Base-by-base conservation (phyloP, 768 basidiomycete species). In the Mycena capillaripes region DNA sequence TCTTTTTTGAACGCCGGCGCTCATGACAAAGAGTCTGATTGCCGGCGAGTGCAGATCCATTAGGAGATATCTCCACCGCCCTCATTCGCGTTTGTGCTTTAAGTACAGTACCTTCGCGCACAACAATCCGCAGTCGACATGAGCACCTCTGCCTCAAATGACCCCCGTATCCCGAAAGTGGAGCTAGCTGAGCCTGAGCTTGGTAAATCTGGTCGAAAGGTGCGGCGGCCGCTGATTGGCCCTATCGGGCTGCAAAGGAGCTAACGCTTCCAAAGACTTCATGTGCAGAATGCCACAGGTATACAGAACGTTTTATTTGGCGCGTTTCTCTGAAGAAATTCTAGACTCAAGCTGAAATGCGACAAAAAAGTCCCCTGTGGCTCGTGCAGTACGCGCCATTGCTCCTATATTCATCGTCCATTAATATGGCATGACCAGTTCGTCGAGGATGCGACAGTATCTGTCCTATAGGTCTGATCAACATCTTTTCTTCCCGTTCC, bases 321-420 rank as follows among this genome's bases (percentile, higher is more conserved):
- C 29, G 23, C n/a, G 9, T 14, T 30, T 7, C 2, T 42, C 61
- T 65, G 23, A 64, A 12, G 12, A 63, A 60, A 29, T 55, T 9
- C 8, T 25, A 84, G 83, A 65, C 74, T 84, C 67, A 84, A 84
- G 63, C 79, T 85, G n/a, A 85, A 81, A 64, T 84, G 84, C 59
- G 84, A 84, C 44, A 84, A 84, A 70, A 81, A 82, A 64, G 19
- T 84, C 14, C 73, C 70, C 11, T 71, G 75, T 40, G 42, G 46
- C 17, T 72, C 70, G 34, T 75, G 71, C 42, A 38, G 71, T 72
- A 66, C 25, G 69, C 16, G 34, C 10, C 2, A n/a, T 52, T 50
- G 14, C 25, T 40, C 0, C 30, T 14, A 9, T 4, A 17, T 2
- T 21, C 23, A 32, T 34, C 12, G 38, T 38, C 2, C 34, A 34